Evolutionary conservation across 257 asterid genomes (phyloP), one percentile per base, ranked within the genome.

Genomic region (Pogostemon cablin): DNA sequence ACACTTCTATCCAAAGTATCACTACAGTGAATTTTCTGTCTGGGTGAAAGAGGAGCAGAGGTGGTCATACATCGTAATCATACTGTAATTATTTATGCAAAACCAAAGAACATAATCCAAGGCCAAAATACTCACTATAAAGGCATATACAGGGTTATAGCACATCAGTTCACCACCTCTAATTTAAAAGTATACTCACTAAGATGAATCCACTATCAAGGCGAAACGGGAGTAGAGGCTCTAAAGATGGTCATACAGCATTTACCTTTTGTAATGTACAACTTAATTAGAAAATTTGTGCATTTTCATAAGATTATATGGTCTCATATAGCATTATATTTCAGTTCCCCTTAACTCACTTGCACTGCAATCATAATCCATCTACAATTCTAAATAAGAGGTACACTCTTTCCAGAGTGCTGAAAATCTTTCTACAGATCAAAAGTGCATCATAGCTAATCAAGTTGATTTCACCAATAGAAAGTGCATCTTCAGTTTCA

Each of bases 361-460:
- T 34, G 25, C 17, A 15, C 62, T 49, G 62, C 62, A 47, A 60
- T 61, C 38, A 12, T 60, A 59, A 47, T 34, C 3, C 48, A 62
- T 17, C 46, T 44, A 32, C 8, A 8, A 56, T 8, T 46, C 49
- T 59, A 58, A 55, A 46, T 15, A 20, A 60, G 41, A 60, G 37
- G 48, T n/a, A 0, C 4, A 5, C 9, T 15, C 4, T 25, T 3
- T 32, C 50, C 73, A 9, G 38, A 58, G 67, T 53, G 41, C 55
- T 58, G 59, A 69, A 11, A 63, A 57, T 11, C 32, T 38, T 7
- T 44, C 50, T 52, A 42, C 41, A 35, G 12, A 17, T 11, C 46
- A 61, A 39, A 55, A 20, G 44, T 39, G 64, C 55, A 62, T 50
- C 50, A 47, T 9, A 71, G 69, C 69, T 40, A 62, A 38, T 37